Base-by-base conservation (phyloP, 371 early-diverging fungal species). In the Rhizopus microsporus region DNA sequence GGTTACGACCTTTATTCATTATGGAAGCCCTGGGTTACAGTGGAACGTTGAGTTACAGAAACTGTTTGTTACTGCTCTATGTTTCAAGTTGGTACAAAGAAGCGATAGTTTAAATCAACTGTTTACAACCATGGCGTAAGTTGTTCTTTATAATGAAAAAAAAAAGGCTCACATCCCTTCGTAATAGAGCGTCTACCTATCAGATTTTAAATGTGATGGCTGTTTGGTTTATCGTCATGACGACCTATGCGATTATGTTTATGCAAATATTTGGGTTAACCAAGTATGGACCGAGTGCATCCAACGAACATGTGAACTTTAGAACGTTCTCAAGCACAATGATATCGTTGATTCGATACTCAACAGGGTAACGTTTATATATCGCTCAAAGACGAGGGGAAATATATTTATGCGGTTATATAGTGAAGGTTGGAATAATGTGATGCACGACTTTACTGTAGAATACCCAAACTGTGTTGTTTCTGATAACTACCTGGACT, bases 181-280 rank as follows among this genome's bases (percentile, higher is more conserved):
- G 33, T 30, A 7, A 6, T 57, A 79, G 79, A 7, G 84, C 82
- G 7, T 83, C 85, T 42, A 71, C 85, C 3, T 75, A 78, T 52
- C 84, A 83, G 16, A 88, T 89, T 30, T 37, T 81, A 33, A 87
- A 82, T 63, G 75, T 88, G 38, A 78, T 87, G 53, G 83, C 81
- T 2, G 86, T 87, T 0, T 88, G 88, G 88, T 75, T 87, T 51
- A 79, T 88, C 7, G 81, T 88, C 16, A 69, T 87, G 65, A 72
- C 80, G 3, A 81, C 86, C 0, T 90, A 86, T 59, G 78, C 85
- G 0, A 84, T 90, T 56, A 81, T 88, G 80, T 88, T 86, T 65
- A 80, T 84, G 74, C 86, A 88, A 62, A 81, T 88, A 13, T 90
- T 86, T 74, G 88, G 87, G 2, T 60, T 88, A 55, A 88, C 90